Evolutionary conservation across 371 early-diverging fungal species (phyloP).

Genomic region (Mucor velutinosus): DNA sequence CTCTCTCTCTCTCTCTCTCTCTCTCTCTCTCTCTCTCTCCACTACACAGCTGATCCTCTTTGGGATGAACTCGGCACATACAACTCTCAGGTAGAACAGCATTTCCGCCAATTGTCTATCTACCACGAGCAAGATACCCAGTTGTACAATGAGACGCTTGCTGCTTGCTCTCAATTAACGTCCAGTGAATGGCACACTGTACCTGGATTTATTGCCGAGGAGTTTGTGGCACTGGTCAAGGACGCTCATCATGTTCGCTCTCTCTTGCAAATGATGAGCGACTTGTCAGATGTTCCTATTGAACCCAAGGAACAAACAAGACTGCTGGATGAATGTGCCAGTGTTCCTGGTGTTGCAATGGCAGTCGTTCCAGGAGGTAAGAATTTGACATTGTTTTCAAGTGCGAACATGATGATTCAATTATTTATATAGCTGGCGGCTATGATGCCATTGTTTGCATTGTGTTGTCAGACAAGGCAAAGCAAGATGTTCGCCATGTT

Average conservation of each 20-base stretch:
- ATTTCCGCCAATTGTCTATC: constrained; percentile 41
- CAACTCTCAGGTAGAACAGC: constrained; percentile 55
- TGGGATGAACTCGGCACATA: constrained; percentile 61
- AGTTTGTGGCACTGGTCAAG: constrained; percentile 22
- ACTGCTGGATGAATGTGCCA: constrained; percentile 78
- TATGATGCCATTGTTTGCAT: constrained; percentile 96
- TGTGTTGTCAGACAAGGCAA: constrained; percentile 54
- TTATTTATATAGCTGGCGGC: constrained; percentile 79
- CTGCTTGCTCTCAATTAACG: constrained; percentile 24
- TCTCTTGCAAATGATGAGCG: constrained; percentile 75
- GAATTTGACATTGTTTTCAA: neutral
- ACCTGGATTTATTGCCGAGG: constrained; percentile 4
- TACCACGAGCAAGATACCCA: constrained; percentile 27
- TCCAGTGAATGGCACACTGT: constrained; percentile 13
- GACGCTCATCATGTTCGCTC: constrained; percentile 52
- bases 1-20: no score
- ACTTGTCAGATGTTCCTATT: constrained; percentile 77
- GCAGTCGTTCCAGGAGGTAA: constrained; percentile 94
- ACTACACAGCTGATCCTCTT: constrained; percentile 46
- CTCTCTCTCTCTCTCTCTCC: no score
- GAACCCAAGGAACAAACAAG: constrained; percentile 89
- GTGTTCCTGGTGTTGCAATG: constrained; percentile 80
- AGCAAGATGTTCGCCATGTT: constrained; percentile 51
- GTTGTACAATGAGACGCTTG: constrained; percentile 47
- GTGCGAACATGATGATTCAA: neutral